Conservation (phyloP, 2,329 filamentous ascomycete species). For the Annulohypoxylon truncatum region DNA sequence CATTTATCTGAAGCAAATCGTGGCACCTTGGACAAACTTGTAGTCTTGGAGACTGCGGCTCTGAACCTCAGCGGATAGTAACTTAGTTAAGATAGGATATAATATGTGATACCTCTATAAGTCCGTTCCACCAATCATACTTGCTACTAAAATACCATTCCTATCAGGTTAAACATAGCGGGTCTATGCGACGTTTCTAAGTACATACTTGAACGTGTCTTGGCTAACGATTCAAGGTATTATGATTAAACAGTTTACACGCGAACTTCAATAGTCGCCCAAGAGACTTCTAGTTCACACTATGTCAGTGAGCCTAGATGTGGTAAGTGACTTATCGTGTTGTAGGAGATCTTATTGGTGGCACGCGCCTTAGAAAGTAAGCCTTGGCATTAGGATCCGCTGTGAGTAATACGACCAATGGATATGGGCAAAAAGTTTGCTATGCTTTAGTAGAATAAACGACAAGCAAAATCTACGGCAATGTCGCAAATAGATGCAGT, state of each 20-base stretch:
- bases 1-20: not conserved
- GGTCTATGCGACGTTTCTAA: not conserved
- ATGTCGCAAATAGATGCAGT: slow-evolving; percentile 18
- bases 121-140: slow-evolving; percentile 7
- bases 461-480: not conserved
- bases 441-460: not conserved
- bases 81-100: not conserved
- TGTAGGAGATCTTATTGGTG: slow-evolving; percentile 18
- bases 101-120: slow-evolving; percentile 8
- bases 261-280: not conserved
- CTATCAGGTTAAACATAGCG: not conserved
- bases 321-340: slow-evolving; percentile 19
- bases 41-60: not conserved
- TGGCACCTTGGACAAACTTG: not conserved
- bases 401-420: not conserved
- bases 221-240: not conserved
- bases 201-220: not conserved
- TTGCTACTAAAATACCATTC: not conserved
- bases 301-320: not conserved
- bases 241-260: not conserved
- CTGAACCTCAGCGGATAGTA: slow-evolving; percentile 11
- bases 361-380: slow-evolving; percentile 9
- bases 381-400: not conserved
- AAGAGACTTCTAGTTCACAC: not conserved
- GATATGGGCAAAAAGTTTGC: not conserved